These are phyloP conservation scores for Lactuca sativa DNA, from an alignment of 129 eudicot species.

Conservation along the genomic window DNA sequence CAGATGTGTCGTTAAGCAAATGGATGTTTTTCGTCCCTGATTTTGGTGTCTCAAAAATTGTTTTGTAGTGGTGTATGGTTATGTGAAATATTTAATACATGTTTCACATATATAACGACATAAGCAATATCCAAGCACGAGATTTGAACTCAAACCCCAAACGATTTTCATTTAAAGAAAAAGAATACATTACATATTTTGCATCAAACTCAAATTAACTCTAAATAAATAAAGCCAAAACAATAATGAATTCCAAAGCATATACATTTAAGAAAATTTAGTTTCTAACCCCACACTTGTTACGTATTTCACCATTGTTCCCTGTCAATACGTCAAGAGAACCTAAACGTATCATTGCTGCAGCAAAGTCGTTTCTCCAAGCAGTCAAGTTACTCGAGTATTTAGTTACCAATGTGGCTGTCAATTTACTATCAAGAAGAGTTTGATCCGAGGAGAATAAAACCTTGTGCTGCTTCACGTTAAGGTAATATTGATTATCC, in stretches of 20 bases:
- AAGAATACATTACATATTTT: background rate
- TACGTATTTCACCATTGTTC: constrained; percentile 43
- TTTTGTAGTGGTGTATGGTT: too few species aligned
- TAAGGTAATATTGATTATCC: constrained; percentile 47
- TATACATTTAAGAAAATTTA: background rate
- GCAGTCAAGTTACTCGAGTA: constrained; percentile 17
- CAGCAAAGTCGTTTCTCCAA: constrained; percentile 47
- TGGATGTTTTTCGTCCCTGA: too few species aligned
- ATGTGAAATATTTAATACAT: too few species aligned
- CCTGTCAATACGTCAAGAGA: constrained; percentile 40
- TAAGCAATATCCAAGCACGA: background rate
- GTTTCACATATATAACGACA: too few species aligned
- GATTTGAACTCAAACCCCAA: background rate
- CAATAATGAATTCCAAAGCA: constrained; percentile 14
- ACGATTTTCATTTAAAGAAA: background rate
- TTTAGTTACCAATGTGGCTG: constrained; percentile 25
- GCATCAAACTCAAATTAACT: background rate
- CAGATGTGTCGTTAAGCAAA: too few species aligned
- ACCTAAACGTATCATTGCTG: constrained; percentile 49
- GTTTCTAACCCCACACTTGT: constrained; percentile 37
- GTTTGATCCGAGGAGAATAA: constrained; percentile 43
- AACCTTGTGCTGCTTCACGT: constrained; percentile 35
- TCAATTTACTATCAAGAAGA: constrained; percentile 16
- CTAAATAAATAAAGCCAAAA: background rate
- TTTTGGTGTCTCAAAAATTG: too few species aligned